A percentile compares a stretch with the other conserved stretches of the same genome.
Conservation (phyloP, 2,329 filamentous ascomycete species). For the Beauveria bassiana region DNA sequence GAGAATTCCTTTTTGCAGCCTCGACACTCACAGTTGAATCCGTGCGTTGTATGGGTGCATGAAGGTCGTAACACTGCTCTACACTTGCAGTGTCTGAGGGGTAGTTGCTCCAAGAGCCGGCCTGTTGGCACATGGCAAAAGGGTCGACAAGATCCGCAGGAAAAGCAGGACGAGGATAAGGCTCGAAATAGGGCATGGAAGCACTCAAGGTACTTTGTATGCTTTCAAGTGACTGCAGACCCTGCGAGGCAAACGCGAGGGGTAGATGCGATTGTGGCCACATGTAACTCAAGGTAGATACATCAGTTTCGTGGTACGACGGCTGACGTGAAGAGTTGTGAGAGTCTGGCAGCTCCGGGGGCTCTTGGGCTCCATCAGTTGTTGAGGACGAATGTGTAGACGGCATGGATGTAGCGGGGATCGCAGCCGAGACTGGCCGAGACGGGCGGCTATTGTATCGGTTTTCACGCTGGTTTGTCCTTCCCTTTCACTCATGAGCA, state of each 20-base stretch:
- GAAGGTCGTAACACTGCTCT: neutral
- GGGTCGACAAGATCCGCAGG: neutral
- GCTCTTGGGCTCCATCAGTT: neutral
- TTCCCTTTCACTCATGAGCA: neutral
- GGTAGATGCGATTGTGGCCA: neutral
- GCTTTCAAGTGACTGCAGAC: neutral
- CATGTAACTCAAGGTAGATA: neutral
- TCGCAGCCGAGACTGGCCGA: neutral
- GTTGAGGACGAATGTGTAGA: slow-evolving; percentile 1
- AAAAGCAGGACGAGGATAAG: neutral
- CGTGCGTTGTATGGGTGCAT: neutral
- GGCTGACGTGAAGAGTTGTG: slow-evolving; percentile 4
- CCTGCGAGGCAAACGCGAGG: neutral
- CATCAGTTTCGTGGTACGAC: slow-evolving; percentile 2
- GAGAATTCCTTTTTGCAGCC: neutral
- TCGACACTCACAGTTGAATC: neutral
- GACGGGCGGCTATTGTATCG: neutral
- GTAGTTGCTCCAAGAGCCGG: neutral
- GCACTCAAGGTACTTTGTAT: neutral
- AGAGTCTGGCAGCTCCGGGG: neutral
- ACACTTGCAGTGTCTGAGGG: neutral
- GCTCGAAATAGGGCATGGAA: neutral
- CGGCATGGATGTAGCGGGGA: slow-evolving; percentile 4
- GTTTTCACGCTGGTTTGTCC: neutral
- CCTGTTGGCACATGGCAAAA: neutral